These are phyloP conservation scores for Lactarius evosmus DNA, from an alignment of 768 basidiomycete species.

Conservation along the genomic window DNA sequence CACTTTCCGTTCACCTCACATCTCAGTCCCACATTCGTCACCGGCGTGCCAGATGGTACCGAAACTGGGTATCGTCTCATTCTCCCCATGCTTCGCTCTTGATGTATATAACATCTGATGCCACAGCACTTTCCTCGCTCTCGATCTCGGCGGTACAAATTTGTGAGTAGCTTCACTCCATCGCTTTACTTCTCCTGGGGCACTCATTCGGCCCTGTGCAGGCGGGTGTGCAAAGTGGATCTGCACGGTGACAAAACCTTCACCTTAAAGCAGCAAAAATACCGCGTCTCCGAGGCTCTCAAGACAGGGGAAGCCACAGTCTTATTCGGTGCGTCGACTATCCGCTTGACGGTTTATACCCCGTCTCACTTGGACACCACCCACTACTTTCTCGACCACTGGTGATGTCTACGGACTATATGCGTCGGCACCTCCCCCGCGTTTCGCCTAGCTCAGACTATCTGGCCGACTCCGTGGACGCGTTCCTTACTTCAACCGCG, in stretches of 20 bases:
- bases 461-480: constrained; percentile 94
- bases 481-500: constrained; percentile 74
- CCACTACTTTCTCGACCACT: not conserved
- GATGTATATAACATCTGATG: not conserved
- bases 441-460: constrained; percentile 60
- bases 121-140: constrained; percentile 85
- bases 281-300: constrained; percentile 88
- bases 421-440: not conserved
- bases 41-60: constrained; percentile 89
- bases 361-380: not conserved
- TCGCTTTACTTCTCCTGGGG: not conserved
- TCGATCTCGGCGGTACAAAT: constrained; percentile 97
- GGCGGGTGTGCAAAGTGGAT: constrained; percentile 92
- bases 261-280: constrained; percentile 90
- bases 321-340: constrained; percentile 65
- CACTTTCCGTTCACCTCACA: constrained; percentile 1
- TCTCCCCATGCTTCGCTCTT: not conserved
- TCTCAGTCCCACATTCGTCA: constrained; percentile 86
- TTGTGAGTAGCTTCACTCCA: constrained; percentile 53
- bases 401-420: not conserved
- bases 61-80: constrained; percentile 73
- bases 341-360: not conserved
- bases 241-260: constrained; percentile 91
- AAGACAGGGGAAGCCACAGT: constrained; percentile 88
- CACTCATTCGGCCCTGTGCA: constrained; percentile 35